These are phyloP conservation scores for Apophysomyces elegans DNA, from an alignment of 371 early-diverging fungal genomes.

Conservation along the genomic window DNA sequence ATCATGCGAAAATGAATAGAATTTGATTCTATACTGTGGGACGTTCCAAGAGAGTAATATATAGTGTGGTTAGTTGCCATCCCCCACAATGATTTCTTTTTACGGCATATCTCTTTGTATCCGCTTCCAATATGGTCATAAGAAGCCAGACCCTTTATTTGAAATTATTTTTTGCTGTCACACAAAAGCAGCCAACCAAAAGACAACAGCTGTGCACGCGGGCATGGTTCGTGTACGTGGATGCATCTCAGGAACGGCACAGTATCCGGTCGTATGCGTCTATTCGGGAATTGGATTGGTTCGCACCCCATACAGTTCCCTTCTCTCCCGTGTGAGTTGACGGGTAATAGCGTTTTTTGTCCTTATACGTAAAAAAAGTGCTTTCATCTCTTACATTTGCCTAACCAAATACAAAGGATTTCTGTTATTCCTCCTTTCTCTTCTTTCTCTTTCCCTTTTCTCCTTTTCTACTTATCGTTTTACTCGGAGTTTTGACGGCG, in stretches of 20 bases:
- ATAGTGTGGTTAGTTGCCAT: no score
- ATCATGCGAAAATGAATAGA: not conserved
- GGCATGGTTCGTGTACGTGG: not conserved
- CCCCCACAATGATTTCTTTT: constrained; percentile 1
- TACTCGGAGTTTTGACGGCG: not conserved
- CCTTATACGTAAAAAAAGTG: constrained; percentile 6
- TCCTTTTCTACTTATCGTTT: not conserved
- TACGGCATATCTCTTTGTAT: not conserved
- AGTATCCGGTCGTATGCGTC: constrained; percentile 10
- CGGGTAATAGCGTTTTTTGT: not conserved
- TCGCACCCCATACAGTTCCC: not conserved
- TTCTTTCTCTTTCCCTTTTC: constrained; percentile 9
- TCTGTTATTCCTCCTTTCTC: constrained; percentile 17
- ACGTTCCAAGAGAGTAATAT: not conserved
- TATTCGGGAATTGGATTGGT: constrained; percentile 13
- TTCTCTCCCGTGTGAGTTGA: constrained; percentile 4
- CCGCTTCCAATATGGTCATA: not conserved
- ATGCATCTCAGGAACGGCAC: constrained; percentile 6
- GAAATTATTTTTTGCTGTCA: constrained; percentile 9
- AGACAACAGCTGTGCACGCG: constrained; percentile 7
- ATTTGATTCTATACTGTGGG: constrained; percentile 5
- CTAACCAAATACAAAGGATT: not conserved
- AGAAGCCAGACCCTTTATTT: not conserved
- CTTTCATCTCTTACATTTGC: not conserved
- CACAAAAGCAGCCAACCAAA: constrained; percentile 14